These are phyloP conservation scores for Verticillium isaacii DNA, from an alignment of 2,329 filamentous ascomycete genomes.

Conservation along the genomic window DNA sequence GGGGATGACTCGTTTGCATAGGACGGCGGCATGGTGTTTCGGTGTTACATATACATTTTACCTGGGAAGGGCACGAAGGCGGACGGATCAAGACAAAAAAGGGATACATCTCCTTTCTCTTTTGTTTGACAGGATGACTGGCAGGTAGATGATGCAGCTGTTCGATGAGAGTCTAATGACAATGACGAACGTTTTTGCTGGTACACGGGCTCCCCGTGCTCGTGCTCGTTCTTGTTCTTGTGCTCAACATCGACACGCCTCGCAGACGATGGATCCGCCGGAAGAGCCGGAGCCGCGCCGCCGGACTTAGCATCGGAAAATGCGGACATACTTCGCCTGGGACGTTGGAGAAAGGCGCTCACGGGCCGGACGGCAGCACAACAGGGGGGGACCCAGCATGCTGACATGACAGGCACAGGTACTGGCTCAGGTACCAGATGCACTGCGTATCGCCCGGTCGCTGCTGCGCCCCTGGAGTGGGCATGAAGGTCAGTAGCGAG, in stretches of 20 bases:
- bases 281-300: neutral
- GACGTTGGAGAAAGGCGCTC: no score
- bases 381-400: no score
- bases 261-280: neutral
- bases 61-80: neutral
- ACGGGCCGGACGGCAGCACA: neutral
- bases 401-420: no score
- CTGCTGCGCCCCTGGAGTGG: neutral
- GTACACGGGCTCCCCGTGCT: neutral
- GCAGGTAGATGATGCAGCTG: no score
- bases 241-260: no score
- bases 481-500: neutral
- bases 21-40: constrained; percentile 11
- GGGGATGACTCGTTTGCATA: constrained; percentile 6
- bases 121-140: neutral
- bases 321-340: neutral
- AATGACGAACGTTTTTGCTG: neutral
- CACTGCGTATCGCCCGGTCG: neutral
- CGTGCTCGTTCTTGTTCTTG: neutral
- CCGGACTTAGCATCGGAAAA: neutral
- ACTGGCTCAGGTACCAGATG: neutral
- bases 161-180: neutral
- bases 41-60: constrained; percentile 9
- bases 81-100: neutral
- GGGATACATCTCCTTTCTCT: neutral